These are phyloP conservation scores for Solanum hybrid DNA, from an alignment of 305 asterid species.

Conservation along the genomic window DNA sequence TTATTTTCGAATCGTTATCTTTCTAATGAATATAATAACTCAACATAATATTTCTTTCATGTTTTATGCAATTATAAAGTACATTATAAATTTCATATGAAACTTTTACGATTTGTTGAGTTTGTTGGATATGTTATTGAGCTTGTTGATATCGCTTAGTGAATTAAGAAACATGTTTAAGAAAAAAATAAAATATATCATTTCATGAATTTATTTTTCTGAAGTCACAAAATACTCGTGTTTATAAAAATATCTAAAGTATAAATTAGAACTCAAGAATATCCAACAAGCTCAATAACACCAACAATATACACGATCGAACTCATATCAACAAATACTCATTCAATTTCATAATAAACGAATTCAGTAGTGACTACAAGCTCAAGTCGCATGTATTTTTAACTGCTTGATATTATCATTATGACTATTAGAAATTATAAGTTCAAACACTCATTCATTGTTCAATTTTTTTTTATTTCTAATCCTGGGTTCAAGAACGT, in stretches of 20 bases:
- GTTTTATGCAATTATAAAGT: neutral
- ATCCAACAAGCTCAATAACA: neutral
- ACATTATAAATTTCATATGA: too few species aligned
- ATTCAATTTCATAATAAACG: neutral
- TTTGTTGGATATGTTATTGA: neutral
- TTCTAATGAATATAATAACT: too few species aligned
- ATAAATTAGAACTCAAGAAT: neutral
- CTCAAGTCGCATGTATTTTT: too few species aligned
- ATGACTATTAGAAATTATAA: neutral
- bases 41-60: neutral
- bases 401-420: too few species aligned
- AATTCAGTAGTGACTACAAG: neutral
- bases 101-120: neutral
- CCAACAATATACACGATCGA: neutral
- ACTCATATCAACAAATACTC: neutral
- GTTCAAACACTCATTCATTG: neutral
- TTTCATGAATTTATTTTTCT: neutral
- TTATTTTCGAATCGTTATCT: neutral
- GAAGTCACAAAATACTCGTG: neutral
- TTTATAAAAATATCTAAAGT: neutral
- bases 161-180: neutral
- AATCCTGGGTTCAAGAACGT: neutral
- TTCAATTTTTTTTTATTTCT: neutral
- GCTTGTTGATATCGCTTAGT: neutral
- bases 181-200: neutral